phyloP scores from a whole-genome alignment of 2,329 filamentous ascomycete genomes.

The Pseudomassariella vexata region DNA sequence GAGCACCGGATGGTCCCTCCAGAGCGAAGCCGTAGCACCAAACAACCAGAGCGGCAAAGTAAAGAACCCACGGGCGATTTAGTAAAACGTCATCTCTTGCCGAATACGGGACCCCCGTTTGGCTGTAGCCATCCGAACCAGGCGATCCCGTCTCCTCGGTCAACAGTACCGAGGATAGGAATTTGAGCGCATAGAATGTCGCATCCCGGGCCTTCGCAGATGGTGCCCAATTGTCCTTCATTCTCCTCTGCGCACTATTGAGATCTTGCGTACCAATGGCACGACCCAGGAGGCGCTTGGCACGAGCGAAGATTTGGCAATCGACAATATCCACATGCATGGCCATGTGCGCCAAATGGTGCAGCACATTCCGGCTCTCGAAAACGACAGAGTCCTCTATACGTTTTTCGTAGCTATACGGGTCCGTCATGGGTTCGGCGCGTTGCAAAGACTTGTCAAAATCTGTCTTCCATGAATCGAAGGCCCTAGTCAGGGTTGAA shows the following conservation, averaged over 20 bases:
- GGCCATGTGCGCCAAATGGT: conserved; percentile 94
- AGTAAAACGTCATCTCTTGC: conserved; percentile 84
- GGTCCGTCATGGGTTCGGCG: conserved; percentile 44
- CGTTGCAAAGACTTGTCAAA: conserved; percentile 78
- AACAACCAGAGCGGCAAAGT: conserved; percentile 85
- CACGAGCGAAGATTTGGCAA: conserved; percentile 90
- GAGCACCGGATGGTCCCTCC: conserved; percentile 62
- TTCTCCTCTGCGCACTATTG: conserved; percentile 69
- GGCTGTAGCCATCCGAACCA: conserved; percentile 29
- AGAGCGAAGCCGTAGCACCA: conserved; percentile 93
- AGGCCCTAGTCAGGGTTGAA: conserved; percentile 75
- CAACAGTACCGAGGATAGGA: conserved; percentile 77
- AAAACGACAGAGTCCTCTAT: conserved; percentile 64
- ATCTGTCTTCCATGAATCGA: conserved; percentile 89
- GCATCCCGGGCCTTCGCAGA: conserved; percentile 85
- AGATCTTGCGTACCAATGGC: conserved; percentile 80
- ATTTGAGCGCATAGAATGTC: conserved; percentile 85
- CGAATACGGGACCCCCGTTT: conserved; percentile 55
- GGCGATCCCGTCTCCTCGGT: conserved; percentile 42
- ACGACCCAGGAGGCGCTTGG: conserved; percentile 77
- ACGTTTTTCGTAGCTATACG: conserved; percentile 55
- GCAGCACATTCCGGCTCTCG: conserved; percentile 81
- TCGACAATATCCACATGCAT: conserved; percentile 98
- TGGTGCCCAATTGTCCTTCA: conserved; percentile 86
- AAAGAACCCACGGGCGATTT: conserved; percentile 91